Conservation (phyloP, 169 alveolate species). For the Plasmodium billcollinsi region DNA sequence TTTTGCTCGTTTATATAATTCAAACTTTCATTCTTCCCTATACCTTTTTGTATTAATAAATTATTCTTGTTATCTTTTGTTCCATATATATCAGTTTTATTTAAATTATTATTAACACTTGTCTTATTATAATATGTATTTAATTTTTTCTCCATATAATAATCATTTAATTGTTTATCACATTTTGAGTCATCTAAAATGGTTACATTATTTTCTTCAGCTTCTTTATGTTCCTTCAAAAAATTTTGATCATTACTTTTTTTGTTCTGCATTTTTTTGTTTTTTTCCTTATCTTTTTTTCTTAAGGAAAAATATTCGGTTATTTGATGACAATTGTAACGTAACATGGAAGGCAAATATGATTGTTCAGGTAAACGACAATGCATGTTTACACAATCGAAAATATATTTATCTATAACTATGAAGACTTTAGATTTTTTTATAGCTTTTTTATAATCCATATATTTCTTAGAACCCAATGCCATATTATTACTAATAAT, state of each 20-base stretch:
- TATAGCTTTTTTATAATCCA: constrained; percentile 51
- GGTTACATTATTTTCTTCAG: neutral
- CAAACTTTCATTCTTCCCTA: neutral
- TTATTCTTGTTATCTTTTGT: neutral
- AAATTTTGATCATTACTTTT: neutral
- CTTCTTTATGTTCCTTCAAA: constrained; percentile 1
- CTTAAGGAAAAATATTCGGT: constrained; percentile 66
- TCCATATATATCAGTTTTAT: neutral
- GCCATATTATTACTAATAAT: constrained; percentile 75
- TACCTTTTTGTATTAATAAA: neutral
- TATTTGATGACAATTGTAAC: constrained; percentile 38
- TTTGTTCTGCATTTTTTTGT: neutral
- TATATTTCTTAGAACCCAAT: constrained; percentile 59
- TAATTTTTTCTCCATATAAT: neutral
- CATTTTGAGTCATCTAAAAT: neutral
- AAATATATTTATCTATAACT: constrained; percentile 48
- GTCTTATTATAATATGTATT: neutral
- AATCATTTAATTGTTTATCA: neutral
- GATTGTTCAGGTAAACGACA: constrained; percentile 60
- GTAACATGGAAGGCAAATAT: constrained; percentile 33
- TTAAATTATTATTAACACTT: neutral
- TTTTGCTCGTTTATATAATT: neutral
- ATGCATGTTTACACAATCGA: constrained; percentile 31
- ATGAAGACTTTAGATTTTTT: constrained; percentile 57
- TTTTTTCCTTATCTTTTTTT: neutral